A percentile compares a stretch with the other conserved stretches of the same genome.
Conservation (phyloP, 2,329 filamentous ascomycete species). For the Sphaceloma murrayae region DNA sequence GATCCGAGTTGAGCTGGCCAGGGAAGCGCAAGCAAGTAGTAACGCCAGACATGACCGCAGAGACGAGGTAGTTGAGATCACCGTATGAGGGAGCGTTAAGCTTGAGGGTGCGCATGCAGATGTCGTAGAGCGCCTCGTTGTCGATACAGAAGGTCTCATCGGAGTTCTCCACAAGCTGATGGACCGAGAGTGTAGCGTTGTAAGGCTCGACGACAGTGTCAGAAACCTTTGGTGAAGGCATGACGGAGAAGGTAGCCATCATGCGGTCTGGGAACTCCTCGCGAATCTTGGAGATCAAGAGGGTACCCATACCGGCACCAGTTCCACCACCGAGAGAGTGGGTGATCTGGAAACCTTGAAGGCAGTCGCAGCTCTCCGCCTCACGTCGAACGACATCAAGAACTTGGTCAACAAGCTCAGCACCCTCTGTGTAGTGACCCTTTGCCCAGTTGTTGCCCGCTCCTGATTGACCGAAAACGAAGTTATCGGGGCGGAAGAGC, state of each 20-base stretch:
- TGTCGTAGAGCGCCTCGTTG: slow-evolving; percentile 99
- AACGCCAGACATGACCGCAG: slow-evolving; percentile 98
- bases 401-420: slow-evolving; percentile 95
- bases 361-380: slow-evolving; percentile 97
- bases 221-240: slow-evolving; percentile 98
- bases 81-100: slow-evolving; percentile 97
- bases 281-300: slow-evolving; percentile 99
- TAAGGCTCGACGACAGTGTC: slow-evolving; percentile 99
- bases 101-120: slow-evolving; percentile 99
- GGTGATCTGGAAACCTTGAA: slow-evolving; percentile 99
- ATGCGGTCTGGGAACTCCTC: slow-evolving; percentile 99
- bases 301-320: slow-evolving; percentile 99
- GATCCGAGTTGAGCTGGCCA: slow-evolving; percentile 98
- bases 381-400: slow-evolving; percentile 97
- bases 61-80: slow-evolving; percentile 98
- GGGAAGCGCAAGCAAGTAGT: slow-evolving; percentile 99
- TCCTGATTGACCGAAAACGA: slow-evolving; percentile 98
- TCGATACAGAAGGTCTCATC: slow-evolving; percentile 99
- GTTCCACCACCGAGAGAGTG: slow-evolving; percentile 99
- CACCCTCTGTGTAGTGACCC: slow-evolving; percentile 99
- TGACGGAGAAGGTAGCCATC: slow-evolving; percentile 99
- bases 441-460: slow-evolving; percentile 99
- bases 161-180: slow-evolving; percentile 99
- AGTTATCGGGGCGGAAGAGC: slow-evolving; percentile 99
- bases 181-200: slow-evolving; percentile 97